phyloP scores from a whole-genome alignment of 2,329 filamentous ascomycete species.

The Hypoxylon rubiginosum region DNA sequence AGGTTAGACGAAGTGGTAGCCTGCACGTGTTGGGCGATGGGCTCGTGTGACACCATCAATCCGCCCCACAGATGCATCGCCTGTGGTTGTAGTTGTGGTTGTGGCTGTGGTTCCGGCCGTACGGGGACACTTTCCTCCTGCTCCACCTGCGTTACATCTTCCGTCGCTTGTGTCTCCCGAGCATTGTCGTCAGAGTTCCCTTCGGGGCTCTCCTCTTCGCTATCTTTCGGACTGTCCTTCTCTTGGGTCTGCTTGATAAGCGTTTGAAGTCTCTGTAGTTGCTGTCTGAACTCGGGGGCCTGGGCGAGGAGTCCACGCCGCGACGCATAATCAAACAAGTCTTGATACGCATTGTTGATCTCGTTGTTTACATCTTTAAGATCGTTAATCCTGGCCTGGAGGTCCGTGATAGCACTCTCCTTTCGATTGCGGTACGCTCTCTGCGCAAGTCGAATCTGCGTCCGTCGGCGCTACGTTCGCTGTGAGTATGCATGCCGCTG shows the following conservation, averaged over 20 bases:
- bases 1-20: slow-evolving; percentile 7
- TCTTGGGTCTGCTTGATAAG: slow-evolving; percentile 64
- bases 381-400: slow-evolving; percentile 77
- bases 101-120: slow-evolving; percentile 19
- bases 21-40: slow-evolving; percentile 8
- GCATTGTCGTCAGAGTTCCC: slow-evolving; percentile 37
- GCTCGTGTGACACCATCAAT: slow-evolving; percentile 30
- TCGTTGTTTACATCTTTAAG: slow-evolving; percentile 78
- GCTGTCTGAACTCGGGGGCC: slow-evolving; percentile 68
- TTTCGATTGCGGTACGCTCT: slow-evolving; percentile 88
- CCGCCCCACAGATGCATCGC: slow-evolving; percentile 25
- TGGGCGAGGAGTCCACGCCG: slow-evolving; percentile 69
- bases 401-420: slow-evolving; percentile 80
- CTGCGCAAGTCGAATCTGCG: slow-evolving; percentile 89
- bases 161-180: slow-evolving; percentile 29
- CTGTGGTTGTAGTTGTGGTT: slow-evolving; percentile 34
- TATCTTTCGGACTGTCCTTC: slow-evolving; percentile 52
- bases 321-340: slow-evolving; percentile 73
- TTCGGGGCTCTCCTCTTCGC: slow-evolving; percentile 42
- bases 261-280: slow-evolving; percentile 71
- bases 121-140: slow-evolving; percentile 8
- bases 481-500: slow-evolving; percentile 34
- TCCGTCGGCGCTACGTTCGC: slow-evolving; percentile 75
- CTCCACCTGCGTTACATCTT: neutral
- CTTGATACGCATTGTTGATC: slow-evolving; percentile 79